Conservation (phyloP, 257 asterid species). For the Solanum appendiculatum region DNA sequence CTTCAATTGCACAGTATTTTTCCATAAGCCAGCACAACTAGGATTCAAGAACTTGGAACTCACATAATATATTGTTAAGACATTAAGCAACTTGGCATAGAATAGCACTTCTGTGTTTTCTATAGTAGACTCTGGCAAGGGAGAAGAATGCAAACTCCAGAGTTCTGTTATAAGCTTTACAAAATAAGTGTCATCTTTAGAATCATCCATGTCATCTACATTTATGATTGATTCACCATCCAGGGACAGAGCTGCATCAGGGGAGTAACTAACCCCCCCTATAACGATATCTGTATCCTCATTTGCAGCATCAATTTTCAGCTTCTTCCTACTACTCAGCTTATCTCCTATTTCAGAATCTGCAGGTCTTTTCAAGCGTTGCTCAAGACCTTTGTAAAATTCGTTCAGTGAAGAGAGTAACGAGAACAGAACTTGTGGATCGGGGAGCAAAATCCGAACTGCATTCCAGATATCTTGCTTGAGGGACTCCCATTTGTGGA, state of each 20-base stretch:
- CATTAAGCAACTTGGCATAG: slow-evolving; percentile 66
- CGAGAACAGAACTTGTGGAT: slow-evolving; percentile 69
- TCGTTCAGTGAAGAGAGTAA: slow-evolving; percentile 57
- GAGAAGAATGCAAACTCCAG: slow-evolving; percentile 40
- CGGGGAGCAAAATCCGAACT: slow-evolving; percentile 59
- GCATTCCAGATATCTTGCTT: slow-evolving; percentile 51
- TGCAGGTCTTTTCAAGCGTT: slow-evolving; percentile 50
- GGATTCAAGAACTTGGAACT: slow-evolving; percentile 18
- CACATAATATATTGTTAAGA: slow-evolving; percentile 58
- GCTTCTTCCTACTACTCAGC: slow-evolving; percentile 37
- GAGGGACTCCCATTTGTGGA: slow-evolving; percentile 35
- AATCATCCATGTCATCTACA: slow-evolving; percentile 31
- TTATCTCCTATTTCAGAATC: slow-evolving; percentile 31
- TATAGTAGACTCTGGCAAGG: slow-evolving; percentile 11
- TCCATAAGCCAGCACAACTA: not conserved
- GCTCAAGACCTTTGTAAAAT: slow-evolving; percentile 33
- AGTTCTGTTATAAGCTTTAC: slow-evolving; percentile 35
- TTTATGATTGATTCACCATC: slow-evolving; percentile 27
- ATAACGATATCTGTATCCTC: slow-evolving; percentile 58
- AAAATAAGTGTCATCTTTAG: slow-evolving; percentile 18
- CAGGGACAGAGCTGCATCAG: slow-evolving; percentile 26
- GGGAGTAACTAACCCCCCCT: slow-evolving; percentile 47
- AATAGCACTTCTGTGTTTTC: slow-evolving; percentile 50
- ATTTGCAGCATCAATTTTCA: slow-evolving; percentile 32
- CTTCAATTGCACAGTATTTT: not conserved